These are phyloP conservation scores for Xylaria scruposa DNA, from an alignment of 495 filamentous ascomycete genomes.

Conservation along the genomic window DNA sequence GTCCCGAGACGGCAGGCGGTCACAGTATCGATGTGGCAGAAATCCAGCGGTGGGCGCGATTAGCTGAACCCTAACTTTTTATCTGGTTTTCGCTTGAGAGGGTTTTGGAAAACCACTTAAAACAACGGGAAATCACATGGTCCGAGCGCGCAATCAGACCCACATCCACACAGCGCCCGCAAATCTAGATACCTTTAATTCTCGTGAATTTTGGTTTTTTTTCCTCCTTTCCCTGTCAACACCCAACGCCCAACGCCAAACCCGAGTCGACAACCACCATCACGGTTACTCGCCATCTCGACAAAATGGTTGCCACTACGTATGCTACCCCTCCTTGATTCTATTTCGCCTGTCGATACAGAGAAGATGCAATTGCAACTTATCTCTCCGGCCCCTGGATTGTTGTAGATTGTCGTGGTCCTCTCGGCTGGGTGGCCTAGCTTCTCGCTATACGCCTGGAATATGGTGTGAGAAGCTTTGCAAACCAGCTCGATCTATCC, in stretches of 20 bases:
- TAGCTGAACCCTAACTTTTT: slow-evolving; percentile 35
- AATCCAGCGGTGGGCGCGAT: slow-evolving; percentile 22
- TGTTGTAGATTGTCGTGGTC: slow-evolving; percentile 72
- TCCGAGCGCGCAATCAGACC: slow-evolving; percentile 5
- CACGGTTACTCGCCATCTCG: slow-evolving; percentile 46
- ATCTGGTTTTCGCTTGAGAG: slow-evolving; percentile 33
- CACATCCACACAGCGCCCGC: slow-evolving; percentile 30
- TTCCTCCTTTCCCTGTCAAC: slow-evolving; percentile 26
- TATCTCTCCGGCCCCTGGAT: slow-evolving; percentile 53
- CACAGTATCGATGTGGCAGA: slow-evolving; percentile 19
- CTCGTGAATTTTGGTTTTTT: slow-evolving; percentile 19
- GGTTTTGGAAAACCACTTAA: slow-evolving; percentile 22
- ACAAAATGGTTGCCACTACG: slow-evolving; percentile 67
- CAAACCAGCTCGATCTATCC: slow-evolving; percentile 85
- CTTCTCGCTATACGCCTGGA: slow-evolving; percentile 41
- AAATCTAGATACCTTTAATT: slow-evolving; percentile 26
- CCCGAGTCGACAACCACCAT: slow-evolving; percentile 41
- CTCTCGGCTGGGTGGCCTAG: slow-evolving; percentile 72
- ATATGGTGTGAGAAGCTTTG: slow-evolving; percentile 44
- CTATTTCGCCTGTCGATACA: slow-evolving; percentile 46
- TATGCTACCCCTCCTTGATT: slow-evolving; percentile 62
- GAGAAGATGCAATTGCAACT: slow-evolving; percentile 62
- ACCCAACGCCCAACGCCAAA: slow-evolving; percentile 34
- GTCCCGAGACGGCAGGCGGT: slow-evolving; percentile 19
- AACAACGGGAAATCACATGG: background rate